These are phyloP conservation scores for Fusarium virguliforme DNA, from an alignment of 2,329 filamentous ascomycete species.

Conservation along the genomic window DNA sequence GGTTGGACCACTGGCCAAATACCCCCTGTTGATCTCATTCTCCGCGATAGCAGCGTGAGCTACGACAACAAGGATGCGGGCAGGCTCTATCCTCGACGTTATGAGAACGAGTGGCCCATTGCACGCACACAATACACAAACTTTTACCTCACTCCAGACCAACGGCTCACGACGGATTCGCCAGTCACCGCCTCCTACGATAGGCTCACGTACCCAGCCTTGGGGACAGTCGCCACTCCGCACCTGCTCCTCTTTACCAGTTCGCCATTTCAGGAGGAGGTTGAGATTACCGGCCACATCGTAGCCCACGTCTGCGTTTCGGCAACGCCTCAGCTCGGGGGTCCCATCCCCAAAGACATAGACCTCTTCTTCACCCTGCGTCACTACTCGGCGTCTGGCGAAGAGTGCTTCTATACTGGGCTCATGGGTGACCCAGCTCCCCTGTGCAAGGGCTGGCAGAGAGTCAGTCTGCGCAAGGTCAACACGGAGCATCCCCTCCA, in stretches of 20 bases:
- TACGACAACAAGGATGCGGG: constrained; percentile 74
- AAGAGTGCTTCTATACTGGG: constrained; percentile 73
- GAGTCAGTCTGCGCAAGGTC: constrained; percentile 69
- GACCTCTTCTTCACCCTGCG: constrained; percentile 75
- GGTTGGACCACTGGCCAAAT: constrained; percentile 74
- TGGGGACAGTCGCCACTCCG: too few species aligned
- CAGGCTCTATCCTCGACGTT: constrained; percentile 64
- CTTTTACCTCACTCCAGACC: too few species aligned
- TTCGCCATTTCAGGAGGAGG: constrained; percentile 70
- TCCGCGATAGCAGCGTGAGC: constrained; percentile 77
- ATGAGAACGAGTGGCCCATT: constrained; percentile 77
- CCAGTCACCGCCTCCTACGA: too few species aligned
- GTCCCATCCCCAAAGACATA: constrained; percentile 63
- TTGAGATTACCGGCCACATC: constrained; percentile 79
- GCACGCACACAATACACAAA: constrained; percentile 63
- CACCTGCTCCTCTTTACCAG: too few species aligned
- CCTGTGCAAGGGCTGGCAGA: constrained; percentile 75
- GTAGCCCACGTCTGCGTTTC: constrained; percentile 76
- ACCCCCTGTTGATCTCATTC: constrained; percentile 71
- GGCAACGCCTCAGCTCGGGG: constrained; percentile 63
- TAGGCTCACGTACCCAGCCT: too few species aligned
- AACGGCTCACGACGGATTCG: too few species aligned
- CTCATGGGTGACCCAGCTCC: constrained; percentile 75
- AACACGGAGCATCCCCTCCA: constrained; percentile 66
- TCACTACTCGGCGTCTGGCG: constrained; percentile 67